Base-by-base conservation (phyloP, 2,329 filamentous ascomycete species). In the Hymenoscyphus repandus region DNA sequence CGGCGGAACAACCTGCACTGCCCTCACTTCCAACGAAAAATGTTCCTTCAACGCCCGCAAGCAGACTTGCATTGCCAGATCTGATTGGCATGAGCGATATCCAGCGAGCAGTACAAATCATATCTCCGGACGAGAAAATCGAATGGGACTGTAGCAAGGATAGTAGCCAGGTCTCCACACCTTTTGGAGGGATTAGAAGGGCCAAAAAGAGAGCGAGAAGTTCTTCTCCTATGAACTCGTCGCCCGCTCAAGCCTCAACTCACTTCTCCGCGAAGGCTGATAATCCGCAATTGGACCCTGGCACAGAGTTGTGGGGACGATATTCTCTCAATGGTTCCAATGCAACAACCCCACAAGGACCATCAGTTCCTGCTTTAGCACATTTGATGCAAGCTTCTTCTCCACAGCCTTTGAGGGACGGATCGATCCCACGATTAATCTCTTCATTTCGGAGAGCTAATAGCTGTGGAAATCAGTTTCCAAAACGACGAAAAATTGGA, bases 271-370 rank as follows among this genome's bases (percentile, higher is more conserved):
- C 43, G 2, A 61, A 45, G 47, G 43, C 30, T 32, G 53, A 57
- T 37, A 62, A 75, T 59, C 83, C 84, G 11, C 80, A 85, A 56
- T 77, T 82, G 31, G 86, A 91, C 61, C 85, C 88, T 34, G 86
- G 85, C 2, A 69, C 85, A 31, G 86, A 91, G 56, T 69, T 91
- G 1, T 92, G 88, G 88, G 87, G 86, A 59, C 82, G 85, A 47
- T 90, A 88, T 64, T 79, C 85, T 34, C 68, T 81, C 17, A 67
- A 75, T 39, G 67, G 56, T 22, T 59, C 72, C 10, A 61, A 62
- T 50, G 50, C 51, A 18, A 46, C 57, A 40, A 61, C 62, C 33
- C 58, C 59, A 36, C 59, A 62, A 52, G 58, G 58, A 20, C 51
- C 54, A 45, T 20, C 59, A 65, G 38, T 82, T 81, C 58, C 79